Conservation (phyloP, 1,284 basidiomycete genomes). For the Ustilago xerochloae region DNA sequence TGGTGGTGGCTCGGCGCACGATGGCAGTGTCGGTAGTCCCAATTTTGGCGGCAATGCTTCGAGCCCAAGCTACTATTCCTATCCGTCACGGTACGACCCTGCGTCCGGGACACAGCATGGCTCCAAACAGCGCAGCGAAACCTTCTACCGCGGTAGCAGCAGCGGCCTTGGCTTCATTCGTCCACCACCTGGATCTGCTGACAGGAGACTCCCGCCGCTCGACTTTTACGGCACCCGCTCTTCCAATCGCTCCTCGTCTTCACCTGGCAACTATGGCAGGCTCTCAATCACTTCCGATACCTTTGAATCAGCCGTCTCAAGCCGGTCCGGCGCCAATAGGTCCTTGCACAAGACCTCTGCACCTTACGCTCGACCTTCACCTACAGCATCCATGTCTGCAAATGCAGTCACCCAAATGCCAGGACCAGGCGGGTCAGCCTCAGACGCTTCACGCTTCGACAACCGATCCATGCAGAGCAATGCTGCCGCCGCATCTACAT, state of each 20-base stretch:
- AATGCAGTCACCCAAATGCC: neutral
- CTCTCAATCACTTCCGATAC: constrained; percentile 23
- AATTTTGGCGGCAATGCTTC: constrained; percentile 11
- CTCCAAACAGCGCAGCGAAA: constrained; percentile 22
- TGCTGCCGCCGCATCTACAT: neutral
- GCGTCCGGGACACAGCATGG: constrained; percentile 10
- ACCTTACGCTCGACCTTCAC: constrained; percentile 11
- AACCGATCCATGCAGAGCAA: neutral
- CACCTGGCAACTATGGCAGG: constrained; percentile 31
- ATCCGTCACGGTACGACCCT: constrained; percentile 34
- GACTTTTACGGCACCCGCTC: constrained; percentile 23
- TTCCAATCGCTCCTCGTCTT: constrained; percentile 19
- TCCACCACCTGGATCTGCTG: constrained; percentile 15
- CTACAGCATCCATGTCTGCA: neutral
- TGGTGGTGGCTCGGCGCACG: constrained; percentile 11
- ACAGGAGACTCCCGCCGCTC: constrained; percentile 30
- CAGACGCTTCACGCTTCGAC: constrained; percentile 10
- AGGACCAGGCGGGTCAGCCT: neutral
- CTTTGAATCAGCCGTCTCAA: constrained; percentile 14
- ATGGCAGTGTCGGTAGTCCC: constrained; percentile 33
- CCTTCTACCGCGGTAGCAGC: constrained; percentile 42
- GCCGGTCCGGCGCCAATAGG: constrained; percentile 4
- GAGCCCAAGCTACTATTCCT: constrained; percentile 21
- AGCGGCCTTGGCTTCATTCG: constrained; percentile 43
- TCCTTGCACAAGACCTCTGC: neutral